Evolutionary conservation across 305 asterid genomes (phyloP).

Genomic region (Solanum hybrid): DNA sequence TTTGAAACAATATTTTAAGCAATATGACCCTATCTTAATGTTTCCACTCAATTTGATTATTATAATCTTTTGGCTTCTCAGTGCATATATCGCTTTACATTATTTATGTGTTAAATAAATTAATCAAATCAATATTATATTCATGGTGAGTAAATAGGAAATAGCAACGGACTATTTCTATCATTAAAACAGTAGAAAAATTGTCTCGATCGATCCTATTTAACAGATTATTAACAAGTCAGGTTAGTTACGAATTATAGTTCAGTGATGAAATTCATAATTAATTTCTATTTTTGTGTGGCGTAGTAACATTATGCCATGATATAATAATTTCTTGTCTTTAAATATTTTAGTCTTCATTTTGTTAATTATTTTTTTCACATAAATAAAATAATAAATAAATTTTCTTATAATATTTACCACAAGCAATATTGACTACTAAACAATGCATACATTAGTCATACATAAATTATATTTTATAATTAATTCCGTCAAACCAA

Average conservation of each 20-base stretch:
- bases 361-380: not conserved
- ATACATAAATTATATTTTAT: no score
- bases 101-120: not conserved
- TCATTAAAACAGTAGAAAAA: not conserved
- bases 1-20: not conserved
- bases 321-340: not conserved
- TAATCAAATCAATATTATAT: not conserved
- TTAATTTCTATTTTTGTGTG: not conserved
- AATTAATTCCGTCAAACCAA: not conserved
- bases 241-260: not conserved
- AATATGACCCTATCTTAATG: not conserved
- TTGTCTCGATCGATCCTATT: not conserved
- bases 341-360: not conserved
- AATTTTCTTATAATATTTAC: not conserved
- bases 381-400: not conserved
- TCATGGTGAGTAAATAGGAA: not conserved
- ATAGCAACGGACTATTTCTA: not conserved
- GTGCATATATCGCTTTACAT: not conserved
- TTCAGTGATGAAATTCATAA: not conserved
- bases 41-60: not conserved
- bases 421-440: not conserved
- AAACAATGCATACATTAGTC: not conserved
- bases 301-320: not conserved
- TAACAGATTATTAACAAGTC: not conserved
- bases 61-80: not conserved